Evolutionary conservation across 2,329 filamentous ascomycete genomes (phyloP).

Genomic region (Pseudogymnoascus sp.): DNA sequence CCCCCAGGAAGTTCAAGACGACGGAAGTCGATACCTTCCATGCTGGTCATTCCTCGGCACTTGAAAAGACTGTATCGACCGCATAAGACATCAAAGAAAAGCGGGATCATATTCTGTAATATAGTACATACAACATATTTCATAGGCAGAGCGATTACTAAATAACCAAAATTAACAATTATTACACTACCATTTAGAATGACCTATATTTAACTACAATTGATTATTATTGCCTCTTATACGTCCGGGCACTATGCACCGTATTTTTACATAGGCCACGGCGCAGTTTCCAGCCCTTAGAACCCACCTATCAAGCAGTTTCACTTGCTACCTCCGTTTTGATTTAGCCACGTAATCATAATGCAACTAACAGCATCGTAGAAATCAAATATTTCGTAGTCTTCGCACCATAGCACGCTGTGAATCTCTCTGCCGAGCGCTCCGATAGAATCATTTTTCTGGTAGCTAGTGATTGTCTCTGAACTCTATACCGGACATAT

Average conservation of each 20-base stretch:
- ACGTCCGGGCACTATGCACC: background rate
- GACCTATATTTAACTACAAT: background rate
- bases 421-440: slow-evolving; percentile 37
- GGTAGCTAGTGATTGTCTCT: background rate
- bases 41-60: background rate
- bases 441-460: slow-evolving; percentile 7
- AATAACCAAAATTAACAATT: background rate
- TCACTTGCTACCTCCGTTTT: background rate
- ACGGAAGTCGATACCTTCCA: background rate
- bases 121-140: background rate
- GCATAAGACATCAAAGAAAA: background rate
- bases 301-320: background rate
- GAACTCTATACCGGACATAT: background rate
- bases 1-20: slow-evolving; percentile 24
- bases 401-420: slow-evolving; percentile 48
- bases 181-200: background rate
- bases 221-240: background rate
- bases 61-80: background rate
- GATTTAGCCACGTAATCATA: background rate
- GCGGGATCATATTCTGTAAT: background rate
- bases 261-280: background rate
- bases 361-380: slow-evolving; percentile 43
- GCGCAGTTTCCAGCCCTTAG: background rate
- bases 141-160: background rate
- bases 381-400: slow-evolving; percentile 61